Base-by-base conservation (phyloP, 176 grass and related monocot genomes). In the Phoenix roebelenii region DNA sequence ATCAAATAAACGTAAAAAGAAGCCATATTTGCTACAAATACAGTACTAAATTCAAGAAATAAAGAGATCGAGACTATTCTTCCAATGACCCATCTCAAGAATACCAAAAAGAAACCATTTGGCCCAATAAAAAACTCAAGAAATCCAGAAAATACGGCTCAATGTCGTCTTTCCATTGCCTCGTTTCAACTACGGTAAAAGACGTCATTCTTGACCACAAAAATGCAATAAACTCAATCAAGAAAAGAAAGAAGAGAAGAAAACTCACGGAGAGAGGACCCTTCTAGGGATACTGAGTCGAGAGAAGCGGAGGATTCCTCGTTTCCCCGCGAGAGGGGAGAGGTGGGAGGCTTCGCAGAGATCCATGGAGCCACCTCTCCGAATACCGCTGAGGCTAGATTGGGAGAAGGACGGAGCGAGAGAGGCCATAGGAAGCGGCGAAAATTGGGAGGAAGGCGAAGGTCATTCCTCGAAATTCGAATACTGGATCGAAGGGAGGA, bases 261-360 rank as follows among this genome's bases (percentile, higher is more conserved):
- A 60, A 72, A 39, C 51, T 23, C n/a, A 72, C 70, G 59, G 50
- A 4, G 15, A 5, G 23, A 54, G 25, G 3, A 4, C 17, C 7
- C 26, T 63, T 50, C 44, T 51, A 7, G 56, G 22, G 26, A 29
- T 5, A 23, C 19, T 3, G 20, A 39, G 62, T 0, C 23, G 23
- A 7, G 19, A 39, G 28, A 0, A 54, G 5, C 15, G 24, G 50
- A 54, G 18, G 59, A 54, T 3, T 10, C 50, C 50, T 5, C 49
- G 50, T 18, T 25, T 50, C 18, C 58, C 5, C 4, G 25, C 18
- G 50, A 44, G 19, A 22, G 70, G 51, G 4, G 16, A 72, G 17
- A 63, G 18, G 28, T 63, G 59, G 58, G 49, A 72, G 29, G 70
- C 70, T 29, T 63, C 49, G 50, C 70, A 63, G 15, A 72, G 70